These are phyloP conservation scores for Gossypium stocksii DNA, from an alignment of 345 rosid genomes.

Conservation along the genomic window DNA sequence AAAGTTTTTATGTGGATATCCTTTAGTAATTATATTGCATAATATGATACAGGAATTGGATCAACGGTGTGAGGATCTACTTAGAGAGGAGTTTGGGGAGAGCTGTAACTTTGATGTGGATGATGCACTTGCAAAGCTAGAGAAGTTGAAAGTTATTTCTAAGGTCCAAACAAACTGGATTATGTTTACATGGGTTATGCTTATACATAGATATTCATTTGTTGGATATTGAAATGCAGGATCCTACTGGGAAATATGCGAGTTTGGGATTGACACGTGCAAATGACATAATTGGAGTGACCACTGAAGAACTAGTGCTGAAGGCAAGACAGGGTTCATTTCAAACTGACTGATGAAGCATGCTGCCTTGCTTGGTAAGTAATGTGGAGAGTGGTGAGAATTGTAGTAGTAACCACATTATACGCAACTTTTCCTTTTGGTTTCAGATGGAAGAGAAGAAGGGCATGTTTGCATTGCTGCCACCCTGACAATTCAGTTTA, in stretches of 20 bases:
- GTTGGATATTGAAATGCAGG: slow-evolving; percentile 33
- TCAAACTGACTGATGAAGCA: neutral
- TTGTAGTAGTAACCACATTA: neutral
- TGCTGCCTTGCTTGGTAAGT: neutral
- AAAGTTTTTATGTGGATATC: neutral
- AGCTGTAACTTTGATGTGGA: slow-evolving; percentile 88
- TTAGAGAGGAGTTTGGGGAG: slow-evolving; percentile 73
- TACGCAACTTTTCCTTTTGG: neutral
- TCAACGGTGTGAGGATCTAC: slow-evolving; percentile 41
- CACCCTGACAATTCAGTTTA: no score
- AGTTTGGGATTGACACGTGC: slow-evolving; percentile 51
- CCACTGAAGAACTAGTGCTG: slow-evolving; percentile 71
- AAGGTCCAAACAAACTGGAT: neutral
- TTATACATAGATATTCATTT: neutral
- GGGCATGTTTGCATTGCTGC: neutral
- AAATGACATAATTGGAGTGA: slow-evolving; percentile 66
- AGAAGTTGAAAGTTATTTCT: slow-evolving; percentile 65
- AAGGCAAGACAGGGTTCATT: slow-evolving; percentile 35
- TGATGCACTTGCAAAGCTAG: slow-evolving; percentile 81
- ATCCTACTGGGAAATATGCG: slow-evolving; percentile 35
- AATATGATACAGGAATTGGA: slow-evolving; percentile 66
- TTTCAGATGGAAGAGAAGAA: neutral
- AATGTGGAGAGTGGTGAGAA: neutral
- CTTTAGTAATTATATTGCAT: slow-evolving; percentile 2
- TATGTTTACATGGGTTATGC: neutral